These are phyloP conservation scores for Aspergillus spinulosporus DNA, from an alignment of 2,329 filamentous ascomycete genomes.

Conservation along the genomic window DNA sequence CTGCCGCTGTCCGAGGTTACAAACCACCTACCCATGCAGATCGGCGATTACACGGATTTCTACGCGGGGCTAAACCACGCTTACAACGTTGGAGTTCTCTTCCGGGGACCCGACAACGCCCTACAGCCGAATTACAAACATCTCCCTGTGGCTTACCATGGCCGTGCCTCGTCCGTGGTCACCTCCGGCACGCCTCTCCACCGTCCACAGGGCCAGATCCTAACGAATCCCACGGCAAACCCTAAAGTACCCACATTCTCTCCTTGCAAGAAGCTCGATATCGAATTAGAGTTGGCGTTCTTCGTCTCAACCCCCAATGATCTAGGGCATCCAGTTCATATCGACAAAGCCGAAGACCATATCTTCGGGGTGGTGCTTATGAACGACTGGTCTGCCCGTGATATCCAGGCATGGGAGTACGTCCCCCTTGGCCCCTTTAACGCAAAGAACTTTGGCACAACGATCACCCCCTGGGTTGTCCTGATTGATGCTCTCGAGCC, in stretches of 20 bases:
- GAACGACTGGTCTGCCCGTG: constrained; percentile 85
- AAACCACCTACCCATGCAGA: constrained; percentile 72
- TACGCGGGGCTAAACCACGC: constrained; percentile 80
- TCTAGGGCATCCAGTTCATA: constrained; percentile 63
- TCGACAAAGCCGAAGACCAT: constrained; percentile 66
- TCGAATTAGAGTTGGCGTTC: constrained; percentile 77
- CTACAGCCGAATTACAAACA: constrained; percentile 80
- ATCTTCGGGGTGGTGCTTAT: constrained; percentile 79
- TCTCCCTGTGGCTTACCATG: constrained; percentile 79
- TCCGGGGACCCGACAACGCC: constrained; percentile 70
- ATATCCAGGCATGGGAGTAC: constrained; percentile 84
- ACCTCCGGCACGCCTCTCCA: constrained; percentile 71
- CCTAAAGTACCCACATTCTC: constrained; percentile 64
- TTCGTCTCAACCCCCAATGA: constrained; percentile 67
- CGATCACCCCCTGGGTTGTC: constrained; percentile 77
- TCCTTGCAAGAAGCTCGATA: constrained; percentile 68
- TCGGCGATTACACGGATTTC: constrained; percentile 84
- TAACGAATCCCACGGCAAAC: constrained; percentile 62
- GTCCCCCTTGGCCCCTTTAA: constrained; percentile 80
- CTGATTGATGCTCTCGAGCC: constrained; percentile 73
- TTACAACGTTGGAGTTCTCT: constrained; percentile 69
- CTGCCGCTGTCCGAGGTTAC: constrained; percentile 60
- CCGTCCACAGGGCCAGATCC: constrained; percentile 74
- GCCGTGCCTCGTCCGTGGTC: constrained; percentile 72
- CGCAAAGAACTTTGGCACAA: constrained; percentile 78